Evolutionary conservation across 805 yeast genomes (phyloP), one percentile per base, ranked within the genome.

Genomic region (Wickerhamiella dianesei): DNA sequence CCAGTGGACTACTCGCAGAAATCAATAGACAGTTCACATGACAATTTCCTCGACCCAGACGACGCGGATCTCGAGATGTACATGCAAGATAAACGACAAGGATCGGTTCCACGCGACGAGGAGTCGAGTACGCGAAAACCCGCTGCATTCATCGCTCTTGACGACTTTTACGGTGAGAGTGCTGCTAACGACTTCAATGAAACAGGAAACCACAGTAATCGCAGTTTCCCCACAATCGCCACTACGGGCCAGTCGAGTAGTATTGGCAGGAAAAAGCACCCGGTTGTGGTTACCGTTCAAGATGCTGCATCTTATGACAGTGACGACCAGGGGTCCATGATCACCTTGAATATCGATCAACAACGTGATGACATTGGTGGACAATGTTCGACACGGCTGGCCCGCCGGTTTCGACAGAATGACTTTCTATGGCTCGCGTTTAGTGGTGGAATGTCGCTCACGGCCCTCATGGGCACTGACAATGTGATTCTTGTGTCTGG

Each of bases 271-370:
- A 25, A 25, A 12, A 25, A 25, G 32, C 32, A 25, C 32, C 9
- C 9, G 6, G 32, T 12, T 25, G 6, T 25, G 6, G 32, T 25
- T 12, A 25, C 32, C 12, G 32, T 25, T 12, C 32, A 25, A 6
- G 32, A 25, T 25, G 32, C 32, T 12, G 32, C 32, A 6, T 25
- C 32, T 6, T 25, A 25, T 13, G 48, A 41, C 21, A 47, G 35
- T 29, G 50, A 46, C 17, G 59, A 56, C 19, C 47, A 47, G 6
- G 47, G 46, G n/a, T 56, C 60, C 6, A 47, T 56, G 18, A 39
- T 56, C 50, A 58, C 61, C 2, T 43, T 56, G 52, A 56, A 58
- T 36, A 50, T 59, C 32, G 63, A 59, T 14, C 37, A 35, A 12
- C 36, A 35, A 1, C 32, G 40, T 14, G 16, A 36, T 13, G 42